These are phyloP conservation scores for Termitomyces sp. DNA, from an alignment of 768 basidiomycete species.

Conservation along the genomic window DNA sequence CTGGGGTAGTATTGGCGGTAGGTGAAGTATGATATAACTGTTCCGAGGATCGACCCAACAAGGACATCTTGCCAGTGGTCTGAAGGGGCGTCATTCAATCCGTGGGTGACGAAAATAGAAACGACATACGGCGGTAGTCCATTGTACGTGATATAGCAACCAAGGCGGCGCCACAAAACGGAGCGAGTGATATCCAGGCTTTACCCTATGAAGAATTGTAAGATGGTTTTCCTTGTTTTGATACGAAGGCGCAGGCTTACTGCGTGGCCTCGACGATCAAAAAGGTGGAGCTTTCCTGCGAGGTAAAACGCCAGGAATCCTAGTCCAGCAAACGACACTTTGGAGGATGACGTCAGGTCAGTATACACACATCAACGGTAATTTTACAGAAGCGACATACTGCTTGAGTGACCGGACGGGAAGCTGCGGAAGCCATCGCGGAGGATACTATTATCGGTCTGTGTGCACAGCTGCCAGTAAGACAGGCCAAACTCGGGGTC, in stretches of 20 bases:
- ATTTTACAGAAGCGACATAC: slow-evolving; percentile 39
- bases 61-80: slow-evolving; percentile 94
- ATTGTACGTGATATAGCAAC: slow-evolving; percentile 87
- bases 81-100: slow-evolving; percentile 24
- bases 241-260: slow-evolving; percentile 30
- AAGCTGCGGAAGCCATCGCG: slow-evolving; percentile 91
- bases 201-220: slow-evolving; percentile 43
- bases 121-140: slow-evolving; percentile 78
- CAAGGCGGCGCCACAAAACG: slow-evolving; percentile 72
- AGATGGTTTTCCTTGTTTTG: neutral
- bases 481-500: slow-evolving; percentile 75
- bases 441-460: slow-evolving; percentile 51
- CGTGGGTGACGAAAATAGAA: neutral
- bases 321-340: slow-evolving; percentile 91
- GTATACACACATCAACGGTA: neutral
- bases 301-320: slow-evolving; percentile 87
- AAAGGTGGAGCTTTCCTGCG: slow-evolving; percentile 90
- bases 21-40: slow-evolving; percentile 63
- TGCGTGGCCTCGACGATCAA: slow-evolving; percentile 74
- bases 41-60: slow-evolving; percentile 73
- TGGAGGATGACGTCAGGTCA: neutral
- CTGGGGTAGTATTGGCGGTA: slow-evolving; percentile 85
- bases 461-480: slow-evolving; percentile 77
- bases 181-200: slow-evolving; percentile 79
- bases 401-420: slow-evolving; percentile 85